These are phyloP conservation scores for Aspergillus texensis DNA, from an alignment of 2,329 filamentous ascomycete genomes.

Conservation along the genomic window DNA sequence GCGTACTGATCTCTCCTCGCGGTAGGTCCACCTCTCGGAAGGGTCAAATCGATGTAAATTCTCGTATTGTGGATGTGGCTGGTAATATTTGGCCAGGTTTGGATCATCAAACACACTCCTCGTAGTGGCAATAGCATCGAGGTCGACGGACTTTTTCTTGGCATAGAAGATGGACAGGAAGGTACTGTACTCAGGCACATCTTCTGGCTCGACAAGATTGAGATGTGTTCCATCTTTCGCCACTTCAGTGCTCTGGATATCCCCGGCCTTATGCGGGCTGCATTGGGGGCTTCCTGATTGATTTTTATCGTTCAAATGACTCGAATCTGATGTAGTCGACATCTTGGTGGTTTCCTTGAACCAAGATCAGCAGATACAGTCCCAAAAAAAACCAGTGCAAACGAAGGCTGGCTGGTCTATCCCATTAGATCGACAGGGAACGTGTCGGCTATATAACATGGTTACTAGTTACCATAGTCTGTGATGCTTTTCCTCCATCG, in stretches of 20 bases:
- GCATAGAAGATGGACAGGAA: background rate
- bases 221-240: background rate
- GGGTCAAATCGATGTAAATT: slow-evolving; percentile 44
- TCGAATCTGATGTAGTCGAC: background rate
- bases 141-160: background rate
- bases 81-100: slow-evolving; percentile 1
- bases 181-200: background rate
- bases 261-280: background rate
- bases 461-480: background rate
- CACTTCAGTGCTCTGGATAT: background rate
- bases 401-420: background rate
- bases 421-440: background rate
- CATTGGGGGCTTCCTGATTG: background rate
- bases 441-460: background rate
- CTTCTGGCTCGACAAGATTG: background rate
- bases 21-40: slow-evolving; percentile 31
- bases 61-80: slow-evolving; percentile 30
- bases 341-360: background rate
- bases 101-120: background rate
- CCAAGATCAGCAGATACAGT: background rate
- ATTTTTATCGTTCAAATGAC: background rate
- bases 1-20: slow-evolving; percentile 27
- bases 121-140: background rate
- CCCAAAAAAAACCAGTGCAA: background rate
- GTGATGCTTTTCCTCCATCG: background rate